Conservation (phyloP, 2,329 filamentous ascomycete species). For the Achaetomium macrosporum region DNA sequence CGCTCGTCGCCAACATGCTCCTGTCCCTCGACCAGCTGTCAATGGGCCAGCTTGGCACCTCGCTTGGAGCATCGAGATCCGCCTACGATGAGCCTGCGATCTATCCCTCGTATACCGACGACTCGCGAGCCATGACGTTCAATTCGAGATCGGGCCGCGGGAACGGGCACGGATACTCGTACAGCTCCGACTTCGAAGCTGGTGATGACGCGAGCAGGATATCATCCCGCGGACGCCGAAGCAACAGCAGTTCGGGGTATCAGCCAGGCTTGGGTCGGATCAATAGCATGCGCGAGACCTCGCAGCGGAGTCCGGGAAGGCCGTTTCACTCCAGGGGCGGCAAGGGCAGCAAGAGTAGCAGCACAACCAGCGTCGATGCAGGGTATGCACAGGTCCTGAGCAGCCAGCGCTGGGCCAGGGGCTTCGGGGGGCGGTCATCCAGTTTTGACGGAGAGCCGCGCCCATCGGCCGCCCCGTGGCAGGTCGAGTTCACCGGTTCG, state of each 20-base stretch:
- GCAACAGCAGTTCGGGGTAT: constrained; percentile 75
- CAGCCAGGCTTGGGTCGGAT: constrained; percentile 54
- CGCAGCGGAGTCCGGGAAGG: constrained; percentile 35
- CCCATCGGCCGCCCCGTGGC: constrained; percentile 36
- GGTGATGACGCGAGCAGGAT: constrained; percentile 49
- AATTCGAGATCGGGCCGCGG: constrained; percentile 24
- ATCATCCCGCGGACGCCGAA: constrained; percentile 59
- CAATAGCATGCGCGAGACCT: constrained; percentile 54
- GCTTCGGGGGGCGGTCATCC: constrained; percentile 54
- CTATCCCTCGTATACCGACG: constrained; percentile 29
- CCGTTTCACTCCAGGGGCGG: constrained; percentile 49
- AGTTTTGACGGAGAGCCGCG: constrained; percentile 63
- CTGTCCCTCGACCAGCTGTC: constrained; percentile 83
- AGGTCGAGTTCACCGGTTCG: constrained; percentile 44
- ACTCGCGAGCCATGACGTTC: constrained; percentile 26
- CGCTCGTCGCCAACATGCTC: constrained; percentile 92
- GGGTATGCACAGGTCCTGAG: constrained; percentile 53
- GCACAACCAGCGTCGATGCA: constrained; percentile 59
- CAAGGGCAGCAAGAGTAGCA: constrained; percentile 68
- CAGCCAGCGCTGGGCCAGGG: constrained; percentile 54
- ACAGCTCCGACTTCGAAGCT: constrained; percentile 56
- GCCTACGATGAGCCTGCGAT: constrained; percentile 36
- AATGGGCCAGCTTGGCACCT: constrained; percentile 40
- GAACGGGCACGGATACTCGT: constrained; percentile 45
- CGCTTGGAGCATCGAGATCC: constrained; percentile 24